These are phyloP conservation scores for Plenodomus biglobosus DNA, from an alignment of 2,329 filamentous ascomycete species.

Conservation along the genomic window DNA sequence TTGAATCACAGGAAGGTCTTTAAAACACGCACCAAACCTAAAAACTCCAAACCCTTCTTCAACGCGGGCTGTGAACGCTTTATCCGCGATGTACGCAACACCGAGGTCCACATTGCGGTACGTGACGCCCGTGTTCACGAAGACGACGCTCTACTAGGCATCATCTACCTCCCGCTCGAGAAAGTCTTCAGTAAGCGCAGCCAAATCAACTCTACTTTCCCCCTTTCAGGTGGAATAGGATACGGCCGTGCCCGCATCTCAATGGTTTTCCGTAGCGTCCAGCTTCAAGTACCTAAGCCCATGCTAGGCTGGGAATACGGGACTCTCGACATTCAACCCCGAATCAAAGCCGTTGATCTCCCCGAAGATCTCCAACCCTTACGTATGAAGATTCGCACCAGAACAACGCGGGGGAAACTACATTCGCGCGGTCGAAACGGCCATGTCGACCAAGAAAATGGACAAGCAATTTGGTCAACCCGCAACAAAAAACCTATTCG, in stretches of 20 bases:
- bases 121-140: conserved; percentile 69
- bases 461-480: conserved; percentile 55
- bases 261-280: conserved; percentile 71
- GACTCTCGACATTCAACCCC: conserved; percentile 64
- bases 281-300: conserved; percentile 61
- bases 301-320: conserved; percentile 72
- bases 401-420: conserved; percentile 61
- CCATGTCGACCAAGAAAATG: conserved; percentile 30
- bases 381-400: conserved; percentile 62
- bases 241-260: conserved; percentile 69
- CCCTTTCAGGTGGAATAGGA: conserved; percentile 71
- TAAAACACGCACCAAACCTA: conserved; percentile 73
- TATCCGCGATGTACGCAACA: conserved; percentile 66
- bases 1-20: conserved; percentile 71
- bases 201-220: conserved; percentile 67
- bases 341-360: conserved; percentile 54
- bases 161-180: conserved; percentile 66
- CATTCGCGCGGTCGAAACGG: conserved; percentile 46
- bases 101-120: conserved; percentile 68
- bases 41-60: conserved; percentile 77
- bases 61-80: conserved; percentile 75
- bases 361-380: conserved; percentile 53
- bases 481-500: conserved; percentile 51
- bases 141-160: conserved; percentile 68
- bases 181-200: conserved; percentile 64